A percentile compares a stretch with the other conserved stretches of the same genome.
These are phyloP conservation scores for Teunomyces aglyptinius DNA, from an alignment of 805 yeast genomes.

Conservation along the genomic window DNA sequence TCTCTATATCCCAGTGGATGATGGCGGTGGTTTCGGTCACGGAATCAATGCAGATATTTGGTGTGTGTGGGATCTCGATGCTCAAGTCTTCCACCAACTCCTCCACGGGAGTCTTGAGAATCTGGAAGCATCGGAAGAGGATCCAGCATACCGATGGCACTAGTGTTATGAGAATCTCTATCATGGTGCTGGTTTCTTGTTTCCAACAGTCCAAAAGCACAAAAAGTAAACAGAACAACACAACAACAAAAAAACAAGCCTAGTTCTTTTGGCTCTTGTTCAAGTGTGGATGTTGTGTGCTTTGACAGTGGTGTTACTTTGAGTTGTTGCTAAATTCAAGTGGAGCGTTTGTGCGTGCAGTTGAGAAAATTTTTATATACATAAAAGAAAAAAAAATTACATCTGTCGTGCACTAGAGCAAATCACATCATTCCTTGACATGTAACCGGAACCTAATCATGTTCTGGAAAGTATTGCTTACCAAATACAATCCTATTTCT, in stretches of 20 bases:
- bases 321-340: neutral
- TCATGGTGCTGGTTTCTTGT: conserved; percentile 11
- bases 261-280: too few relatives aligned
- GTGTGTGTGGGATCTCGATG: conserved; percentile 56
- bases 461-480: too few relatives aligned
- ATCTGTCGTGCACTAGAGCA: too few relatives aligned
- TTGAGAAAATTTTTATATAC: neutral
- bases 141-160: conserved; percentile 40
- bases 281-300: too few relatives aligned
- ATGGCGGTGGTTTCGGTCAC: conserved; percentile 45
- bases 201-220: neutral
- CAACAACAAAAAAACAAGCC: neutral
- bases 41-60: conserved; percentile 54
- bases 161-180: conserved; percentile 24
- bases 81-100: conserved; percentile 45
- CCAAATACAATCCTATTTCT: too few relatives aligned
- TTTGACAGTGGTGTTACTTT: neutral
- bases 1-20: conserved; percentile 55
- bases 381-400: too few relatives aligned
- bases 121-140: conserved; percentile 35
- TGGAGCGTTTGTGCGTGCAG: neutral
- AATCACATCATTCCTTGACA: too few relatives aligned
- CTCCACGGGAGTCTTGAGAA: conserved; percentile 45
- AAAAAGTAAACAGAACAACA: neutral
- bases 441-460: too few relatives aligned